Evolutionary conservation across 2,329 filamentous ascomycete genomes (phyloP), one percentile per base, ranked within the genome.

Genomic region (Aplosporella prunicola): DNA sequence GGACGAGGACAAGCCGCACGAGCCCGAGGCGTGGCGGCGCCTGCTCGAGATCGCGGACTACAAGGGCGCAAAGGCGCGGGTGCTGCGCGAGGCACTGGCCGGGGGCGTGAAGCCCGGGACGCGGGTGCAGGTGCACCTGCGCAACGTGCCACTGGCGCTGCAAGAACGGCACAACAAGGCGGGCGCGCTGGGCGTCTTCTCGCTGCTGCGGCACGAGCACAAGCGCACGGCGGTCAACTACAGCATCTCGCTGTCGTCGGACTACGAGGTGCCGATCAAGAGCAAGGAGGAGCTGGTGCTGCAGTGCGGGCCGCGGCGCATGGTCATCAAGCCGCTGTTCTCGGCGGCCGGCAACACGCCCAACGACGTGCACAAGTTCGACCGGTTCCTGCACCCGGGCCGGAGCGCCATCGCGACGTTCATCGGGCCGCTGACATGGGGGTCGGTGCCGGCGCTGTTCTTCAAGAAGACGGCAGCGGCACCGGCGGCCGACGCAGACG

Each of bases 341-440:
- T 95, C 88, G 0, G 77, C 84, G 54, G 71, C 76, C n/a, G 89
- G 88, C 40, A 86, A 81, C 54, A 95, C 89, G 0, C 84, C 86
- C 32, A 96, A 96, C 64, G 82, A 98, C 55, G 88, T 98, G 10
- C 88, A 96, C 72, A 98, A 98, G 61, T 96, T 87, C 62, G 83
- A 86, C 60, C 81, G 89, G 20, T 98, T 77, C 65, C 66, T 96
- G 5, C 87, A 96, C 58, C 88, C 91, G 0, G 91, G 91, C 4
- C 81, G 86, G 49, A 89, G 84, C 7, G 84, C 84, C 3, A 80
- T 96, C 16, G 91, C 88, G 6, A 83, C 81, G 9, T 94, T 95
- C 60, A 81, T 88, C 49, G 91, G 82, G 0, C 91, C 91, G 1
- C 66, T 96, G 6, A 91, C 82, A 2, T 98, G 91, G 89, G 91